These are phyloP conservation scores for Teratosphaeria pseudoeucalypti DNA, from an alignment of 2,329 filamentous ascomycete species.

Conservation along the genomic window DNA sequence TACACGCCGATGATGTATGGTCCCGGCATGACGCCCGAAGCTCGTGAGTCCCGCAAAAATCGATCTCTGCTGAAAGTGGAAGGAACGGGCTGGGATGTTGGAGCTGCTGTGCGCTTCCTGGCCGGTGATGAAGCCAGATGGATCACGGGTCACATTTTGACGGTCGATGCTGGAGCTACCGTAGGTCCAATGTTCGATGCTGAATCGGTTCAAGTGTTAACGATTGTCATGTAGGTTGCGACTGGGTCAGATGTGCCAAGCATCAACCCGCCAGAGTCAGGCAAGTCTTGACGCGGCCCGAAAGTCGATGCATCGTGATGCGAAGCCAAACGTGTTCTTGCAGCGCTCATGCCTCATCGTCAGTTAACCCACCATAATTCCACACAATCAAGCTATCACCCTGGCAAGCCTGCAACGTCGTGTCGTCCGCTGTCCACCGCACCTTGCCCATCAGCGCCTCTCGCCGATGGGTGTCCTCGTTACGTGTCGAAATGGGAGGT, in stretches of 20 bases:
- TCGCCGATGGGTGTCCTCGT: not conserved
- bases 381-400: conserved; percentile 11
- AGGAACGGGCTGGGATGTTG: conserved; percentile 46
- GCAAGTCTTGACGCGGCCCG: not conserved
- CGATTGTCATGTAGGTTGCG: not conserved
- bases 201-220: not conserved
- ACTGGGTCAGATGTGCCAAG: not conserved
- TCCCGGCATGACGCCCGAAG: conserved; percentile 40
- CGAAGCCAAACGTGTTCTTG: not conserved
- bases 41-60: conserved; percentile 38
- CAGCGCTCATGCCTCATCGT: not conserved
- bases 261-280: not conserved
- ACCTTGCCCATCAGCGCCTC: conserved; percentile 6
- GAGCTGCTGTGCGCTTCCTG: conserved; percentile 42
- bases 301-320: not conserved
- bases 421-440: conserved; percentile 11
- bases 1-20: conserved; percentile 48
- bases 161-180: conserved; percentile 40
- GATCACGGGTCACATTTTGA: conserved; percentile 39
- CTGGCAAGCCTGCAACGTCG: conserved; percentile 14
- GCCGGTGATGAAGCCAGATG: conserved; percentile 43
- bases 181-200: conserved; percentile 9
- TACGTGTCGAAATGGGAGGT: not conserved
- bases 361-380: conserved; percentile 3
- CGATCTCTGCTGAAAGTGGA: conserved; percentile 44